Conservation (phyloP, 2,329 filamentous ascomycete species). For the Phialocephala subalpina region DNA sequence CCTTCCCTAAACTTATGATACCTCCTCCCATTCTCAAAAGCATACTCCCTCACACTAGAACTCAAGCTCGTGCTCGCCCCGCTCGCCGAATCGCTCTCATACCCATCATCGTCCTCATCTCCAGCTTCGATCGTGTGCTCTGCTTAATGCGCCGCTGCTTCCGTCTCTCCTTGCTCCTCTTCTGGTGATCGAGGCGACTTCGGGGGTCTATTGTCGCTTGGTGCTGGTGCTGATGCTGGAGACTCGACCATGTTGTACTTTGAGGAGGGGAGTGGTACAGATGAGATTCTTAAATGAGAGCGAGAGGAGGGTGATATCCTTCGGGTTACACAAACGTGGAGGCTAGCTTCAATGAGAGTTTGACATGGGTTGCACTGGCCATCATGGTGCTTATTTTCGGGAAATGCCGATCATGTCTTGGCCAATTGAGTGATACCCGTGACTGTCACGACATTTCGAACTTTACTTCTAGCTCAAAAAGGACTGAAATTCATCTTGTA, state of each 20-base stretch:
- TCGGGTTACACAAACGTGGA: background rate
- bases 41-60: constrained; percentile 56
- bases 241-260: constrained; percentile 1
- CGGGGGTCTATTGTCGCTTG: background rate
- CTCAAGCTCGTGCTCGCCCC: constrained; percentile 37
- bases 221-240: background rate
- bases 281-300: background rate
- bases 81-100: constrained; percentile 38
- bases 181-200: constrained; percentile 4
- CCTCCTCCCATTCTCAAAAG: constrained; percentile 64
- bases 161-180: constrained; percentile 2
- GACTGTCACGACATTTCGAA: background rate
- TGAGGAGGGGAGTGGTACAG: too few species aligned
- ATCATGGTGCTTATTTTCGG: background rate
- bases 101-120: constrained; percentile 38
- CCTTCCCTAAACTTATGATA: constrained; percentile 65
- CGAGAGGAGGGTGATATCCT: background rate
- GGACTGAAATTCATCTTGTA: background rate
- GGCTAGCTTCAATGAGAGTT: background rate
- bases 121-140: constrained; percentile 32
- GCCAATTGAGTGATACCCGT: background rate
- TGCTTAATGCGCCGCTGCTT: constrained; percentile 4
- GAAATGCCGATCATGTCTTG: background rate
- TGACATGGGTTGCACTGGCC: background rate
- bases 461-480: background rate